A percentile compares a stretch with the other conserved stretches of the same genome.
These are phyloP conservation scores for Clavispora phyllophila DNA, from an alignment of 805 yeast species.

Conservation along the genomic window DNA sequence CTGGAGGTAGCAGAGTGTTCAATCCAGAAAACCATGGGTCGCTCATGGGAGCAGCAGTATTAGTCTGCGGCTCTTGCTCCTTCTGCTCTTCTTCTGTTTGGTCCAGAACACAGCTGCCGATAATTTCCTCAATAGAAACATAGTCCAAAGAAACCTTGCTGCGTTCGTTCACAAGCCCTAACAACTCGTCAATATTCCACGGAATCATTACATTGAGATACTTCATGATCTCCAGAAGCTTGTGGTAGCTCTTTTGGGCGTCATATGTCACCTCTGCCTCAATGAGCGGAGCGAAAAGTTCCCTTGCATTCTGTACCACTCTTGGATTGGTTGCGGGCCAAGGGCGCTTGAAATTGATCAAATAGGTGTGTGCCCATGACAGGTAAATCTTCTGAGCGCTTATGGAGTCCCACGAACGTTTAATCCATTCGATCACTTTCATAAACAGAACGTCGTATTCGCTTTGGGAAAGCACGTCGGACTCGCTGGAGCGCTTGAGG, in stretches of 20 bases:
- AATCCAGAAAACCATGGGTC: not conserved
- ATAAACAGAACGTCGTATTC: conserved; percentile 48
- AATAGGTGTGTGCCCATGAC: conserved; percentile 33
- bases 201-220: conserved; percentile 46
- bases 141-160: conserved; percentile 41
- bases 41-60: not conserved
- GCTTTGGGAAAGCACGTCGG: conserved; percentile 31
- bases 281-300: conserved; percentile 9
- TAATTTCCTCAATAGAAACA: conserved; percentile 55
- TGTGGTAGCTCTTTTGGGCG: conserved; percentile 31
- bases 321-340: conserved; percentile 26
- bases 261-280: conserved; percentile 13
- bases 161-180: conserved; percentile 45
- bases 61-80: not conserved
- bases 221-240: conserved; percentile 41
- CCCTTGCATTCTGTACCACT: conserved; percentile 11
- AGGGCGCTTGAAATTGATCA: conserved; percentile 21
- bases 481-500: not conserved
- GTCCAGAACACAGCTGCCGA: conserved; percentile 56
- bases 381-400: conserved; percentile 25
- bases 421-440: conserved; percentile 55
- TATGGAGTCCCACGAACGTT: conserved; percentile 49
- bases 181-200: conserved; percentile 53
- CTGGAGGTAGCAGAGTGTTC: not conserved
- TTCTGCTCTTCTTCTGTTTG: conserved; percentile 8